These are phyloP conservation scores for Elsinoe necatrix DNA, from an alignment of 2,329 filamentous ascomycete genomes.

Conservation along the genomic window DNA sequence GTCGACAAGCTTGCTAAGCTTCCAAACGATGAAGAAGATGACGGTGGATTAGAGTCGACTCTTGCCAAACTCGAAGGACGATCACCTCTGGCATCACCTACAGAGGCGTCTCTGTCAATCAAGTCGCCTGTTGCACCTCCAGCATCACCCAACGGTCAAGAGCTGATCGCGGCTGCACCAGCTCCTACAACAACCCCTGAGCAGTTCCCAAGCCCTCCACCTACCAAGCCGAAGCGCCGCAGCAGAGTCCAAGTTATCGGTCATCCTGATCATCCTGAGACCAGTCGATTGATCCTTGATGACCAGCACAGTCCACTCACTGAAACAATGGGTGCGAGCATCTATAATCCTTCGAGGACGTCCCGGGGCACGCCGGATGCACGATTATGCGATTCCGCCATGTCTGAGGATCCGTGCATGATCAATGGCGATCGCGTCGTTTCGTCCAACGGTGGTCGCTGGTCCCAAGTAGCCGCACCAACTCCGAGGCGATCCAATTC, in stretches of 20 bases:
- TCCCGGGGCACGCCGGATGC: slow-evolving; percentile 16
- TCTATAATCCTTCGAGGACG: slow-evolving; percentile 24
- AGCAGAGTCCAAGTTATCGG: slow-evolving; percentile 10
- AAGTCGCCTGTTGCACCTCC: background rate
- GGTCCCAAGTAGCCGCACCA: slow-evolving; percentile 7
- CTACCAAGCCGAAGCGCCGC: slow-evolving; percentile 2
- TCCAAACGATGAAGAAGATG: slow-evolving; percentile 66
- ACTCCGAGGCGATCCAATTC: background rate
- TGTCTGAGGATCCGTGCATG: slow-evolving; percentile 9
- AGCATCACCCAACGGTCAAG: background rate
- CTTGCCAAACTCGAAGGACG: slow-evolving; percentile 86
- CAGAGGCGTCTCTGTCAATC: background rate
- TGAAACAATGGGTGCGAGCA: slow-evolving; percentile 29
- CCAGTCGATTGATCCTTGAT: slow-evolving; percentile 11
- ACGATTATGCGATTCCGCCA: slow-evolving; percentile 20
- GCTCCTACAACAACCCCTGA: background rate
- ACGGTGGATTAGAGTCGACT: slow-evolving; percentile 87
- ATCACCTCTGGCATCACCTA: slow-evolving; percentile 30
- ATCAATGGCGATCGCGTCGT: background rate
- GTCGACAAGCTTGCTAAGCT: slow-evolving; percentile 80
- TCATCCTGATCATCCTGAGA: slow-evolving; percentile 18
- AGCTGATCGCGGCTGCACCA: background rate
- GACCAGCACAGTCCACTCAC: slow-evolving; percentile 22
- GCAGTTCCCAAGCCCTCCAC: background rate
- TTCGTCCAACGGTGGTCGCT: slow-evolving; percentile 1